phyloP scores from a whole-genome alignment of 139 green algal species.

The Chlamydomonas eustigma region DNA sequence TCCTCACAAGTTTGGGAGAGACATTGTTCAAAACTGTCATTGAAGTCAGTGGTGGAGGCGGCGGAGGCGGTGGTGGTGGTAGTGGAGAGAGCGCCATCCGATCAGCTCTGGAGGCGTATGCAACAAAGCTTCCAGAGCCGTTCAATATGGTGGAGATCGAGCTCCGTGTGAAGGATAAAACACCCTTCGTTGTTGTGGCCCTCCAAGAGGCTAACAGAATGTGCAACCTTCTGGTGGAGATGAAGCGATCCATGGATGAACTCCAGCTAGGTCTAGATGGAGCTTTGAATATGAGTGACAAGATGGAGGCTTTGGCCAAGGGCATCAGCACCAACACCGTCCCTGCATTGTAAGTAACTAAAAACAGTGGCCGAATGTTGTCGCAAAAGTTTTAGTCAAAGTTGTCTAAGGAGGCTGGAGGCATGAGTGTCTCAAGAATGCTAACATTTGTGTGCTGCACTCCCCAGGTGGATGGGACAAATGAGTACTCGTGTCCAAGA shows the following conservation, averaged over 20 bases:
- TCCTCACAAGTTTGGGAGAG: conserved; percentile 77
- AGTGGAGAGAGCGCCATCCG: conserved; percentile 55
- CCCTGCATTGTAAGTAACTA: conserved; percentile 35
- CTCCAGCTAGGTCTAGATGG: conserved; percentile 80
- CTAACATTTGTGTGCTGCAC: not conserved
- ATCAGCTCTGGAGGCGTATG: conserved; percentile 51
- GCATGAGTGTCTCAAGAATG: not conserved
- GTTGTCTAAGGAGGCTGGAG: too few relatives aligned
- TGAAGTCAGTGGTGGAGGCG: conserved; percentile 61
- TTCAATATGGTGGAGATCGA: conserved; percentile 86
- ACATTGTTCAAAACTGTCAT: conserved; percentile 80
- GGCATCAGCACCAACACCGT: conserved; percentile 72
- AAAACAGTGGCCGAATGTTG: too few relatives aligned
- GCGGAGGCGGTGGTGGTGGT: conserved; percentile 44
- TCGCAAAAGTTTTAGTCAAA: too few relatives aligned
- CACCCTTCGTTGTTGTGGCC: conserved; percentile 77
- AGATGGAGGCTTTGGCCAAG: conserved; percentile 72
- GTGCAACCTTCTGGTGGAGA: conserved; percentile 75
- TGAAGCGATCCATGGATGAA: conserved; percentile 79
- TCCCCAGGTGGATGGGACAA: conserved; percentile 59
- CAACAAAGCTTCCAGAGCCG: conserved; percentile 63
- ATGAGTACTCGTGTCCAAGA: conserved; percentile 80
- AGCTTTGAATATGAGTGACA: conserved; percentile 81
- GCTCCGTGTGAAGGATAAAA: conserved; percentile 72
- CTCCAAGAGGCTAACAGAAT: conserved; percentile 75